Evolutionary conservation across 2,329 filamentous ascomycete species (phyloP).

Genomic region (Chaetomiaceae sp.): DNA sequence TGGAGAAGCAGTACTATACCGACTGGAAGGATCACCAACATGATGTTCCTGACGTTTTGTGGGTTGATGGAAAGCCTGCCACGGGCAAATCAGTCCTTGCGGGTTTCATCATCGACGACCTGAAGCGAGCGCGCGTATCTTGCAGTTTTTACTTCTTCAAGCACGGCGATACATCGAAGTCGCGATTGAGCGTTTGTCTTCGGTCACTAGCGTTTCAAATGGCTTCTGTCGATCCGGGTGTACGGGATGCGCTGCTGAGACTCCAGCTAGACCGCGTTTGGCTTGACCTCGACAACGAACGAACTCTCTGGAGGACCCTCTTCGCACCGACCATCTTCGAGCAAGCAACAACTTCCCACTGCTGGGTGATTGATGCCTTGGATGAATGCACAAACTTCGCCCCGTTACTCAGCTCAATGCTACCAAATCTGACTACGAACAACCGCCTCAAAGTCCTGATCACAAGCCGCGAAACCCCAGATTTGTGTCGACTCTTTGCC

Average conservation of each 20-base stretch:
- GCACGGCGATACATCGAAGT: constrained; percentile 26
- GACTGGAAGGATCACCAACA: constrained; percentile 16
- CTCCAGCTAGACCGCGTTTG: constrained; percentile 18
- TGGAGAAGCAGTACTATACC: constrained; percentile 3
- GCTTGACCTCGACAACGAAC: constrained; percentile 22
- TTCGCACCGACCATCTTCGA: constrained; percentile 26
- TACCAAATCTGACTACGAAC: constrained; percentile 14
- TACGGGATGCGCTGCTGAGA: constrained; percentile 16
- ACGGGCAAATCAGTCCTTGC: constrained; percentile 31
- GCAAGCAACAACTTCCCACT: constrained; percentile 14
- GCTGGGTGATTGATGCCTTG: constrained; percentile 31
- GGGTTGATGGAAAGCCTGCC: constrained; percentile 29
- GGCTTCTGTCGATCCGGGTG: constrained; percentile 20
- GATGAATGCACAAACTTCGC: constrained; percentile 28
- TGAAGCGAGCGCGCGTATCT: constrained; percentile 12
- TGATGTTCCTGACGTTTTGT: constrained; percentile 19
- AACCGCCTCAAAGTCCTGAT: constrained; percentile 22
- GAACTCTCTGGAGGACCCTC: constrained; percentile 25
- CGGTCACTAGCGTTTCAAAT: constrained; percentile 32
- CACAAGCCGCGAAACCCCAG: not conserved
- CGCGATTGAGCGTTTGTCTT: constrained; percentile 23
- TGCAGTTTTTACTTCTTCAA: constrained; percentile 34
- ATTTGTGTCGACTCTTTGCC: not conserved
- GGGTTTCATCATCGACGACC: constrained; percentile 24
- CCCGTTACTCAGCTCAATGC: constrained; percentile 21